phyloP scores from a whole-genome alignment of 1,284 basidiomycete species.

The Ganoderma meredithae region DNA sequence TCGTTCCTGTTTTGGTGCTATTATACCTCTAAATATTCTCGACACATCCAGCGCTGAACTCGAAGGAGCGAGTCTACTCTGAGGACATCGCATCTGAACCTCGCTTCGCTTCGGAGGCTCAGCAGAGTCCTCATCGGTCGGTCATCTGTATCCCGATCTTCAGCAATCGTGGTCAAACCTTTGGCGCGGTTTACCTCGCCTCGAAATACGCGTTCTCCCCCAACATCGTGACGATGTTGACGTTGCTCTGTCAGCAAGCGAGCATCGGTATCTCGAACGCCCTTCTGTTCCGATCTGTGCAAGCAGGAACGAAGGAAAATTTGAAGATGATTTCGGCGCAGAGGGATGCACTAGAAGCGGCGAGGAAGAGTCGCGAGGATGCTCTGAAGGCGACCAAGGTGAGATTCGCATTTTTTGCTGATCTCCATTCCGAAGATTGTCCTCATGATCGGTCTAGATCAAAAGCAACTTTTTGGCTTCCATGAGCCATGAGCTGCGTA shows the following conservation, averaged over 20 bases:
- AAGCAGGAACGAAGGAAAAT: conserved; percentile 73
- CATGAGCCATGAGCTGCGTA: conserved; percentile 77
- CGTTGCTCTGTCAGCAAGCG: conserved; percentile 74
- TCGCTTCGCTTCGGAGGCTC: conserved; percentile 70
- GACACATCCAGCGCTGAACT: conserved; percentile 60
- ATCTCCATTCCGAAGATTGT: too few species aligned
- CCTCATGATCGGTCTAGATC: conserved; percentile 49
- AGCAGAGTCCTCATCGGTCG: conserved; percentile 62
- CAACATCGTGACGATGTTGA: conserved; percentile 66
- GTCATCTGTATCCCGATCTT: conserved; percentile 75
- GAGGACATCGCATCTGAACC: conserved; percentile 69
- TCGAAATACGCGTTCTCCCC: conserved; percentile 70
- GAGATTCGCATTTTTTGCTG: conserved; percentile 3
- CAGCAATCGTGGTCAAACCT: conserved; percentile 74
- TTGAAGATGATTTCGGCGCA: conserved; percentile 77
- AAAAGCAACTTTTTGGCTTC: conserved; percentile 79
- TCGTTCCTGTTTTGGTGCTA: not conserved
- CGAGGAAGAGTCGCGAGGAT: conserved; percentile 71
- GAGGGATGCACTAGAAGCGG: conserved; percentile 68
- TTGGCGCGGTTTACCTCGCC: conserved; percentile 55
- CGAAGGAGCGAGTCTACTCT: conserved; percentile 64
- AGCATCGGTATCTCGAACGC: conserved; percentile 77
- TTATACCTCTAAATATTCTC: not conserved
- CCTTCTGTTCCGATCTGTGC: conserved; percentile 74
- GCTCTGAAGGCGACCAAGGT: conserved; percentile 77